phyloP scores from a whole-genome alignment of 345 rosid species.

The Acer campestre region DNA sequence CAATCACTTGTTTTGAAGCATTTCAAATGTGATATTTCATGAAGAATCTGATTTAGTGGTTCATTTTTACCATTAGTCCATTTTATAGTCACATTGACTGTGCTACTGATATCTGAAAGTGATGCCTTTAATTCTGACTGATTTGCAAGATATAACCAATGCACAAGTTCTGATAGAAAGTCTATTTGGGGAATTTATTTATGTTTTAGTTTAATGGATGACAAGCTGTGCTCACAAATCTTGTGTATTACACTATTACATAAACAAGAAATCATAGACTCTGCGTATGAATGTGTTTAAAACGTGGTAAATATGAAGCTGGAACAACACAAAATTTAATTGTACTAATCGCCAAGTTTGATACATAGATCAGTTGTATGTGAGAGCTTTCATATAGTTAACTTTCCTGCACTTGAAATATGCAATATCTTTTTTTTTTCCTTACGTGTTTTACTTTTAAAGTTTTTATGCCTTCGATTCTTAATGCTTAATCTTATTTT shows the following conservation, averaged over 20 bases:
- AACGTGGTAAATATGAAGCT: neutral
- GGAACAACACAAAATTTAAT: neutral
- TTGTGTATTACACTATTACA: neutral
- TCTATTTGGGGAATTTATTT: neutral
- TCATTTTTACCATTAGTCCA: neutral
- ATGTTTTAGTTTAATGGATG: neutral
- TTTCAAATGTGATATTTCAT: neutral
- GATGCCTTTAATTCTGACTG: neutral
- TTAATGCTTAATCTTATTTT: conserved; percentile 22
- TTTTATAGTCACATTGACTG: neutral
- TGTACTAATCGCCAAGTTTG: conserved; percentile 12
- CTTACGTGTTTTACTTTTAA: neutral
- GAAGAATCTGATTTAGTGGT: neutral
- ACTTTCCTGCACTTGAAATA: neutral
- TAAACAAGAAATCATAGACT: neutral
- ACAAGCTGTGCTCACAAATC: neutral
- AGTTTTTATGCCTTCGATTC: conserved; percentile 3
- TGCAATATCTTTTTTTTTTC: neutral
- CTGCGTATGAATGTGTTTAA: neutral
- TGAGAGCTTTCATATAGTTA: neutral
- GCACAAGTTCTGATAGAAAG: neutral
- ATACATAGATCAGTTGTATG: neutral
- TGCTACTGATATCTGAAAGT: neutral
- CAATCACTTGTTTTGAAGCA: neutral
- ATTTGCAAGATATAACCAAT: neutral